Base-by-base conservation (phyloP, 2,329 filamentous ascomycete species). In the Blumeria graminis region DNA sequence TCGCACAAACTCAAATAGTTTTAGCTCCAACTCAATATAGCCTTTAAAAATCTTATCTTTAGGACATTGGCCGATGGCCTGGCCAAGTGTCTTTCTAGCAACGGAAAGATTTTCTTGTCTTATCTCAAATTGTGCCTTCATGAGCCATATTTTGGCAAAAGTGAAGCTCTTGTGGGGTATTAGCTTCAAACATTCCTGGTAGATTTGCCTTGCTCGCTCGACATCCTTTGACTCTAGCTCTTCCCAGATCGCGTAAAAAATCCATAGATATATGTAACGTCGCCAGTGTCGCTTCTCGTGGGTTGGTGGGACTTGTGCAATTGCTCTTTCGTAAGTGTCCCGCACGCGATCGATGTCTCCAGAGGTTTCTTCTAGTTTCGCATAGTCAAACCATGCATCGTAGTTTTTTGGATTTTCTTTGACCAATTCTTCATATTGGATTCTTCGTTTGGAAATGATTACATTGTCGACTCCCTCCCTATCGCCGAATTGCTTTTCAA, bases 201-300 rank as follows among this genome's bases (percentile, higher is more conserved):
- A 98, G 59, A 98, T 87, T 66, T 95, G 86, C 16, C 84, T 78
- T 18, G 90, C 86, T 48, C 92, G 78, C 32, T 84, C 78, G 28
- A 78, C 65, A 64, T 96, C 87, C 62, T 83, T 82, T 38, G 82
- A 83, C 60, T 90, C 83, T 68, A 86, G 81, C 69, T 98, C 92
- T 68, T 96, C 92, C 79, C 85, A 96, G 16, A 95, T 72, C 9
- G 92, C 92, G 69, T 96, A 98, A 70, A 96, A 95, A 46, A 96
- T 79, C 87, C 90, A 98, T 1, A 98, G 76, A 66, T 96, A 98
- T 58, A 98, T 93, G 69, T 98, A 98, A 38, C 92, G 77, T 61
- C 92, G 78, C 92, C 92, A 98, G 68, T 96, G 89, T 51, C 92
- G 80, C 73, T 98, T 98, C 68, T 96, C 92, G 63, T 93, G 86